Percentiles rank a stretch among this genome's conserved stretches.
phyloP scores from a whole-genome alignment of 1,284 basidiomycete genomes.

The Takashimella tepidaria region DNA sequence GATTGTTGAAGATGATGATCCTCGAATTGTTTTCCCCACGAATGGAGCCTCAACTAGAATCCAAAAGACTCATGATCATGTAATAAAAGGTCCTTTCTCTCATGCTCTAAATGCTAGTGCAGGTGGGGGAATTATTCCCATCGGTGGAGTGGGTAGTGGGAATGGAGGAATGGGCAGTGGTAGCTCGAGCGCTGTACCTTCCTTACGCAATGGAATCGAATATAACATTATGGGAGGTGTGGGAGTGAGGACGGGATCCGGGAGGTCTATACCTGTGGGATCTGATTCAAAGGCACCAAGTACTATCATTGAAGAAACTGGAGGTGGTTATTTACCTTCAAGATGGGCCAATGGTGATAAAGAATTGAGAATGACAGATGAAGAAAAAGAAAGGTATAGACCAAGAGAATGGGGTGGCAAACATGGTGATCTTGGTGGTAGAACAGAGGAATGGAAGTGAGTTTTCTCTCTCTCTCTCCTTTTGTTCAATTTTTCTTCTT shows the following conservation, averaged over 20 bases:
- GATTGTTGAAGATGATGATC: slow-evolving; percentile 45
- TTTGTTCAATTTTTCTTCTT: no score
- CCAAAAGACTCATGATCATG: slow-evolving; percentile 34
- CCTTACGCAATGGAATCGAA: background rate
- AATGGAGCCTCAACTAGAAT: slow-evolving; percentile 31
- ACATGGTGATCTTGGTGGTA: slow-evolving; percentile 36
- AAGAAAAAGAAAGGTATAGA: slow-evolving; percentile 44
- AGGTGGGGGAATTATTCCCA: background rate
- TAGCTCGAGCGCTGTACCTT: background rate
- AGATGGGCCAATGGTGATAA: slow-evolving; percentile 46
- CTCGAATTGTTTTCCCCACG: slow-evolving; percentile 36
- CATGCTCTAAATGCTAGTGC: slow-evolving; percentile 12
- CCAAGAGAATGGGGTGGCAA: slow-evolving; percentile 45
- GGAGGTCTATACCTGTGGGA: background rate
- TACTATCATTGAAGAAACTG: slow-evolving; percentile 33
- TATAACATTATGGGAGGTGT: background rate
- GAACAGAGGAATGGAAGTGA: slow-evolving; percentile 45
- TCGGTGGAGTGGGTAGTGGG: background rate
- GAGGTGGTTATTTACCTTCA: slow-evolving; percentile 43
- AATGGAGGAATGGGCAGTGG: no score
- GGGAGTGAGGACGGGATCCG: background rate
- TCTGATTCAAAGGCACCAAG: slow-evolving; percentile 16
- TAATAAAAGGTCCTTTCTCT: slow-evolving; percentile 28
- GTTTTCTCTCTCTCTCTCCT: slow-evolving; percentile 16
- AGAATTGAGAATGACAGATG: slow-evolving; percentile 34